Percentiles rank a stretch among this genome's conserved stretches.
These are phyloP conservation scores for Hanseniaspora valbyensis DNA, from an alignment of 805 yeast species.

Conservation along the genomic window DNA sequence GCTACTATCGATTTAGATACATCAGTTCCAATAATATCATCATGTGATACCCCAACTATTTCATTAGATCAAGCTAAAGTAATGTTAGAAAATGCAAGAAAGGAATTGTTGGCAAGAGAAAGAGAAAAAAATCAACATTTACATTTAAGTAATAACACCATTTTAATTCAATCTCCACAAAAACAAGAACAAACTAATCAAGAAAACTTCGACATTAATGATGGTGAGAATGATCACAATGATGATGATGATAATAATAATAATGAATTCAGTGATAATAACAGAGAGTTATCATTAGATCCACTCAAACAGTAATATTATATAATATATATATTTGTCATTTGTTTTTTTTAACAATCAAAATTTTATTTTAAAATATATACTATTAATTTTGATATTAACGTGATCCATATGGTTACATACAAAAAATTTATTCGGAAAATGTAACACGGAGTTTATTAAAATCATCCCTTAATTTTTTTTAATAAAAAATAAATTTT, in stretches of 20 bases:
- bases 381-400: too few relatives aligned
- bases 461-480: too few relatives aligned
- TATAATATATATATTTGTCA: too few relatives aligned
- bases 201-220: constrained; percentile 5
- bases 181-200: constrained; percentile 9
- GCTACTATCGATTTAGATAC: constrained; percentile 96
- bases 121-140: not conserved
- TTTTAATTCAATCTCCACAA: constrained; percentile 8
- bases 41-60: constrained; percentile 93
- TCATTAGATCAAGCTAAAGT: constrained; percentile 80
- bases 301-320: not conserved
- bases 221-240: not conserved
- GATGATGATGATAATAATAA: not conserved
- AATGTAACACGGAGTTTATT: too few relatives aligned
- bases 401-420: too few relatives aligned
- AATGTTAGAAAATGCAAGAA: constrained; percentile 69
- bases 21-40: constrained; percentile 76
- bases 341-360: too few relatives aligned
- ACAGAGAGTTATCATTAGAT: not conserved
- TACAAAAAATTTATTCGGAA: too few relatives aligned
- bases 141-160: constrained; percentile 23
- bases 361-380: too few relatives aligned
- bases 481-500: too few relatives aligned
- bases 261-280: not conserved
- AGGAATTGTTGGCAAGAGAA: constrained; percentile 36